Evolutionary conservation across 2,329 filamentous ascomycete species (phyloP).

Genomic region (Neonectria neomacrospora): DNA sequence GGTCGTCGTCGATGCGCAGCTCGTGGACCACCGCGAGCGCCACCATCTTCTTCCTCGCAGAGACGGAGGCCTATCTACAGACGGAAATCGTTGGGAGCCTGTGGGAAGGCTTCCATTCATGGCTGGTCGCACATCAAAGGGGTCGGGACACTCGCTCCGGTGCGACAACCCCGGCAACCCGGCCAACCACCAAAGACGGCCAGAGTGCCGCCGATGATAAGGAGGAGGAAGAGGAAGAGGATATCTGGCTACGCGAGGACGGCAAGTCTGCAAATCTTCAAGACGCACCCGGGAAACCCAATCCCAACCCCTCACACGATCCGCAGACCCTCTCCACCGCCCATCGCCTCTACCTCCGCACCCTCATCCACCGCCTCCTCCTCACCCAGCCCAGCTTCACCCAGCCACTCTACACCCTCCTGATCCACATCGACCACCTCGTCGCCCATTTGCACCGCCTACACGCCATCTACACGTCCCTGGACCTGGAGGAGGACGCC

Average conservation of each 20-base stretch:
- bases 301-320: slow-evolving; percentile 65
- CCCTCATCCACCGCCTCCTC: slow-evolving; percentile 73
- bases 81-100: slow-evolving; percentile 85
- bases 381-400: slow-evolving; percentile 74
- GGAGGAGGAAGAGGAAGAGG: slow-evolving; percentile 40
- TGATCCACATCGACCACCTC: slow-evolving; percentile 83
- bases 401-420: slow-evolving; percentile 71
- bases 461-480: slow-evolving; percentile 78
- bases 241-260: slow-evolving; percentile 44
- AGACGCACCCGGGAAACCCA: slow-evolving; percentile 40
- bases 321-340: slow-evolving; percentile 86
- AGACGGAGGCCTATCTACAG: slow-evolving; percentile 89
- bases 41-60: slow-evolving; percentile 87
- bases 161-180: slow-evolving; percentile 38
- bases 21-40: slow-evolving; percentile 92
- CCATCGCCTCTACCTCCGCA: slow-evolving; percentile 79
- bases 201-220: slow-evolving; percentile 25
- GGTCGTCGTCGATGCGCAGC: slow-evolving; percentile 77
- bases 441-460: slow-evolving; percentile 81
- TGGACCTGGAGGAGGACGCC: slow-evolving; percentile 84
- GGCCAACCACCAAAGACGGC: slow-evolving; percentile 24
- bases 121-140: slow-evolving; percentile 67
- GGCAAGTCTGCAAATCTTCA: slow-evolving; percentile 21
- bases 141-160: slow-evolving; percentile 40
- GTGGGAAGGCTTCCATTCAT: slow-evolving; percentile 82